Conservation (phyloP, 768 basidiomycete genomes). For the Daedaleopsis sinensis region DNA sequence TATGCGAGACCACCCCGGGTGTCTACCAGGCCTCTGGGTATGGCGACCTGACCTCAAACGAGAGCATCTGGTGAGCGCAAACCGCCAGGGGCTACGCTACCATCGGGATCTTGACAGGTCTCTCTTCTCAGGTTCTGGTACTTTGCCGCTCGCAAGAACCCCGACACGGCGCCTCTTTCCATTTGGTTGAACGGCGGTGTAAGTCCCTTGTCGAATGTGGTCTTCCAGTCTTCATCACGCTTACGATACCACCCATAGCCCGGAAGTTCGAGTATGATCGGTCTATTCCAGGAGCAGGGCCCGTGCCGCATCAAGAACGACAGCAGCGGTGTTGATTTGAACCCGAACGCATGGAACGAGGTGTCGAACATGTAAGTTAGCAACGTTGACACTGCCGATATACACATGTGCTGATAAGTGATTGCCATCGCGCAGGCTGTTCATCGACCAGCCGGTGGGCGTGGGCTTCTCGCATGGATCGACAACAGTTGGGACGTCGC, state of each 20-base stretch:
- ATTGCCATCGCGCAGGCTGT: conserved; percentile 37
- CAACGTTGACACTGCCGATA: neutral
- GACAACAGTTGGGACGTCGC: conserved; percentile 51
- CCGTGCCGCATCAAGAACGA: conserved; percentile 53
- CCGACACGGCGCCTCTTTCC: conserved; percentile 61
- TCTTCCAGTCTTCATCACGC: neutral
- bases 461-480: conserved; percentile 65
- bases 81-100: neutral
- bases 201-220: conserved; percentile 11
- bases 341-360: conserved; percentile 63
- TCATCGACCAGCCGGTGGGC: conserved; percentile 65
- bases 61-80: conserved; percentile 56
- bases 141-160: conserved; percentile 64
- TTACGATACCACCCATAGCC: conserved; percentile 27
- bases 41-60: conserved; percentile 55
- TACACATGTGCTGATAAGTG: neutral
- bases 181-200: conserved; percentile 68
- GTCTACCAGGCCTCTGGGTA: conserved; percentile 68
- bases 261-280: conserved; percentile 43
- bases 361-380: conserved; percentile 46
- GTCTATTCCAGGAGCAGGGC: conserved; percentile 46
- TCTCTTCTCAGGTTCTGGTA: conserved; percentile 61
- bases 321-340: conserved; percentile 48
- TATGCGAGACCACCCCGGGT: conserved; percentile 67
- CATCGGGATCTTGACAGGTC: neutral